A percentile compares a stretch with the other conserved stretches of the same genome.
phyloP scores from a whole-genome alignment of 495 filamentous ascomycete genomes.

The Pseudomonodictys pantanalensis region DNA sequence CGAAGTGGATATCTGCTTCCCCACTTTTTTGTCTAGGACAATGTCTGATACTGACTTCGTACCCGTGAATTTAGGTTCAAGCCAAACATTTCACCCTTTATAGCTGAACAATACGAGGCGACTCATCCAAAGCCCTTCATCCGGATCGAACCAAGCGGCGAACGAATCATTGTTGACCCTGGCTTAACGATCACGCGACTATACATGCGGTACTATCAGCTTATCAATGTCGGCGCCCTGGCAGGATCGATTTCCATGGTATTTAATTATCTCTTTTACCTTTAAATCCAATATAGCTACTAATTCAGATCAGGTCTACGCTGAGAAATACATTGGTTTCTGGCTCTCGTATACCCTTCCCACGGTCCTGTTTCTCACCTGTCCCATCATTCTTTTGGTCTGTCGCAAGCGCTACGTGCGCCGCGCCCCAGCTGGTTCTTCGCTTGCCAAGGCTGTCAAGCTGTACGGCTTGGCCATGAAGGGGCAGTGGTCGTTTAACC shows the following conservation, averaged over 20 bases:
- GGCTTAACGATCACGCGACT: constrained; percentile 57
- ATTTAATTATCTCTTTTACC: no score
- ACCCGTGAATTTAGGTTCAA: no score
- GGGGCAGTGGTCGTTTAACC: constrained; percentile 22
- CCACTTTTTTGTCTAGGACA: no score
- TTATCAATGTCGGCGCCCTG: constrained; percentile 67
- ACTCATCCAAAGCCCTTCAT: constrained; percentile 37
- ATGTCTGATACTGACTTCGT: no score
- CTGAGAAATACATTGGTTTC: constrained; percentile 73
- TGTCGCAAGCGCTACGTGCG: constrained; percentile 21
- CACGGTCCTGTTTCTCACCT: constrained; percentile 20
- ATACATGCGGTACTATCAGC: constrained; percentile 62
- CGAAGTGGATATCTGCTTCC: no score
- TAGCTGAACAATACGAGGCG: constrained; percentile 56
- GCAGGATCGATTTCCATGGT: constrained; percentile 54
- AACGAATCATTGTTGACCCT: constrained; percentile 65
- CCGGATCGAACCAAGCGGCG: constrained; percentile 15
- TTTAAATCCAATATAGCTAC: no score
- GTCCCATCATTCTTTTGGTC: constrained; percentile 6
- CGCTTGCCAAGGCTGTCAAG: constrained; percentile 19
- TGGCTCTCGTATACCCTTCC: constrained; percentile 49
- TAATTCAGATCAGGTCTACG: no score
- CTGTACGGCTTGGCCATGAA: constrained; percentile 18
- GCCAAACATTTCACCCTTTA: constrained; percentile 59
- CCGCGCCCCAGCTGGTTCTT: constrained; percentile 13